Evolutionary conservation across 2,329 filamentous ascomycete species (phyloP), one percentile per base, ranked within the genome.

Genomic region (Fusarium humuli): DNA sequence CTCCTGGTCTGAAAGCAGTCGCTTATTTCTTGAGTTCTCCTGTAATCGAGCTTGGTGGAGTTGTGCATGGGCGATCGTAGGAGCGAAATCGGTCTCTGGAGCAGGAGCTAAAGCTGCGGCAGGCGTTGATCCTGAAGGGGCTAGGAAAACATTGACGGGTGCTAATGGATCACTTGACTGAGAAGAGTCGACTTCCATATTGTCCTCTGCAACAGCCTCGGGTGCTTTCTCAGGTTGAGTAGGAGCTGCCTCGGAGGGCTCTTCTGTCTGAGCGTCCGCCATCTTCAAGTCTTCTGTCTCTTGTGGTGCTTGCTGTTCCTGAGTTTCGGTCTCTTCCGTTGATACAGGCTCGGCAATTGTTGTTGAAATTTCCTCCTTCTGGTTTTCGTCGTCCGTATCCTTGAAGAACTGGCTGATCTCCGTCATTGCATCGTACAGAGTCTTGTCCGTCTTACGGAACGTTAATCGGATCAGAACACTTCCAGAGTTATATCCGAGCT

Each of bases 401-500:
- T 83, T 88, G 79, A 97, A 97, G 76, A 92, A 94, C 69, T 89
- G 84, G 23, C 87, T 87, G 67, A 98, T 97, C 76, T 95, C 87
- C 48, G 85, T 83, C 90, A 97, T 94, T 12, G 95, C 95, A 69
- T 95, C 92, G 72, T 94, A 93, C 29, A 98, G 81, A 4, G 94
- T 94, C 77, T 88, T 89, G 14, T 92, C 90, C 9, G 93, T 96
- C 68, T 86, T 86, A 77, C 87, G 90, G 81, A 95, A 98, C 34
- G 85, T 89, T 64, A 99, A 81, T 61, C 93, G 88, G 57, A 99
- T 85, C 58, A 97, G 82, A 7, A 93, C 90, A 75, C 88, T 95
- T 8, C 96, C 95, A 49, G 89, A 91, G 77, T 94, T 97, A 75
- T 97, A 91, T 0, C 96, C 96, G 20, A 98, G 83, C 78, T 97